Base-by-base conservation (phyloP, 768 basidiomycete species). In the Leucocoprinus leucothites region DNA sequence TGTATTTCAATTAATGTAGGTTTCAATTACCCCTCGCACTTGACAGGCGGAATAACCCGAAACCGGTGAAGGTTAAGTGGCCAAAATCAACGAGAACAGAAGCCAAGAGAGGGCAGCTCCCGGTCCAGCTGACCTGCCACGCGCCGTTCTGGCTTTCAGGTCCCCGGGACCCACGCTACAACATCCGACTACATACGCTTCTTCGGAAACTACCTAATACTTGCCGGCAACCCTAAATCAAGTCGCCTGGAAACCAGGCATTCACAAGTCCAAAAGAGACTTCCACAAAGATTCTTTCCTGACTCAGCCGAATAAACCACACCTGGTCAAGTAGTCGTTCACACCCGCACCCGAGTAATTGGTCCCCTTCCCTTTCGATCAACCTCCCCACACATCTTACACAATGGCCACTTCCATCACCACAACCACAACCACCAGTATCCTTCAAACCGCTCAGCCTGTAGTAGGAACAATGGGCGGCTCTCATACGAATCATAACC, bases 271-370 rank as follows among this genome's bases (percentile, higher is more conserved):
- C n/a, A 25, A 34, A 25, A 21, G 35, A 48, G 9, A 9, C 31
- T 35, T 3, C 34, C 7, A 21, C 9, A 14, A 21, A 11, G 35
- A 35, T 48, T 34, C 3, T 11, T 48, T 51, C 41, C 46, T 53
- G 50, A 43, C 54, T 59, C 51, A 48, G 36, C 41, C 26, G 25
- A 48, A 48, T 42, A 48, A 42, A 48, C 31, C 5, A 34, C 21
- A 19, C 2, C 11, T 31, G 31, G 31, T 16, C 18, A 13, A 16
- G n/a, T 9, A 24, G 19, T 3, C 19, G 9, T 11, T 21, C 31
- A 47, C 14, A 22, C 45, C 24, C 24, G 9, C 45, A 24, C n/a
- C 26, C 8, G 19, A 47, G 24, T n/a, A n/a, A n/a, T n/a, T n/a
- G n/a, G n/a, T n/a, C n/a, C n/a, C n/a, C n/a, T n/a, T n/a, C n/a